Conservation (phyloP, 768 basidiomycete genomes). For the Epithele typhae region DNA sequence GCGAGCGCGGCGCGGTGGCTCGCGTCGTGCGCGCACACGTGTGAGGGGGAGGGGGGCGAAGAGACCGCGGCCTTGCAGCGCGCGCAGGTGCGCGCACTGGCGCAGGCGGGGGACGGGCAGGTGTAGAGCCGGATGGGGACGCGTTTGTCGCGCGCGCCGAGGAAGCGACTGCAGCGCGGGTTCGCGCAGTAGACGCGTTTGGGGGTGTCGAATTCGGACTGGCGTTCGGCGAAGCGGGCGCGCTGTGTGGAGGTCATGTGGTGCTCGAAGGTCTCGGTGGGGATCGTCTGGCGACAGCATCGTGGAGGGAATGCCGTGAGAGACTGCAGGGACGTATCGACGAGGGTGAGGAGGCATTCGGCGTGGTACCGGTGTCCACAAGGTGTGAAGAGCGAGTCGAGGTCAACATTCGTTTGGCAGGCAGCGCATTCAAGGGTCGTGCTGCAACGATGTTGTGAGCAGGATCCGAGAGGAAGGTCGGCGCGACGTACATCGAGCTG, state of each 20-base stretch:
- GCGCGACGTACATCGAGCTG: too few relatives aligned
- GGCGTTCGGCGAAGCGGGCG: conserved; percentile 13
- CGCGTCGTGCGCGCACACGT: conserved; percentile 16
- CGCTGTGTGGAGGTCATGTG: conserved; percentile 9
- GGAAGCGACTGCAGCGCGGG: conserved; percentile 23
- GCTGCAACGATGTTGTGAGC: not conserved
- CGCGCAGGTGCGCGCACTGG: conserved; percentile 16
- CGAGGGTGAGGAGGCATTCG: conserved; percentile 21
- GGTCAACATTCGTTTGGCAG: conserved; percentile 8
- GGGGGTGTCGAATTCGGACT: conserved; percentile 19
- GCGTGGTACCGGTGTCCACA: conserved; percentile 25
- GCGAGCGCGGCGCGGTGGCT: conserved; percentile 9
- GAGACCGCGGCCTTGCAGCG: conserved; percentile 15
- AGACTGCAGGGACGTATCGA: conserved; percentile 18
- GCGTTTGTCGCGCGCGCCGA: conserved; percentile 17
- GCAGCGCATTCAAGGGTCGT: conserved; percentile 16
- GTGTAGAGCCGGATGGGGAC: conserved; percentile 8
- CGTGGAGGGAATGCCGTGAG: conserved; percentile 26
- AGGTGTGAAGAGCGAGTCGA: conserved; percentile 8
- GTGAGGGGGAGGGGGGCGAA: not conserved
- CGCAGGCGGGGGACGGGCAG: conserved; percentile 14
- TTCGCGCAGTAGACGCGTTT: conserved; percentile 27
- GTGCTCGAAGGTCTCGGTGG: conserved; percentile 12
- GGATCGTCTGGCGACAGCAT: conserved; percentile 24
- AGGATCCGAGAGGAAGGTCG: too few relatives aligned